Conservation (phyloP, 305 asterid species). For the Solanum hybrid region DNA sequence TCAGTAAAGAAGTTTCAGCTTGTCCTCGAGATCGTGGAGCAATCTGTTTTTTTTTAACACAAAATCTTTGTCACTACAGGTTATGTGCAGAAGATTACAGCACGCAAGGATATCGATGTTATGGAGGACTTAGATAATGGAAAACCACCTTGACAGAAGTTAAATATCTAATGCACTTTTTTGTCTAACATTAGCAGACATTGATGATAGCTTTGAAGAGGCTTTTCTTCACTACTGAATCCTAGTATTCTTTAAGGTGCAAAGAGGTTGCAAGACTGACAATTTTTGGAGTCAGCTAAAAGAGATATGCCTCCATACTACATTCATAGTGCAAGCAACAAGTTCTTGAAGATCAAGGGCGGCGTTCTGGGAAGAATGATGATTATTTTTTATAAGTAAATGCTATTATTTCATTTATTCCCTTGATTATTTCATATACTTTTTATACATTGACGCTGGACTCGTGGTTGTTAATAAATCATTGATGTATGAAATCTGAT, state of each 20-base stretch:
- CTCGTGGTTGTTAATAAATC: not conserved
- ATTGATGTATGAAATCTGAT: not conserved
- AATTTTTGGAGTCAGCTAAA: not conserved
- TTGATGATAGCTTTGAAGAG: not conserved
- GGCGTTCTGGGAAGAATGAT: not conserved
- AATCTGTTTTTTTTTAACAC: not conserved
- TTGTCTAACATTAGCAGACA: not conserved
- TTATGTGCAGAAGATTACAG: slow-evolving; percentile 85
- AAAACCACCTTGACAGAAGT: slow-evolving; percentile 19
- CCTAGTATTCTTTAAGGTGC: not conserved
- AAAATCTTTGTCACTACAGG: slow-evolving; percentile 37
- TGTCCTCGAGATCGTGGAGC: not conserved
- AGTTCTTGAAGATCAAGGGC: not conserved
- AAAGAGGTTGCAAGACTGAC: not conserved
- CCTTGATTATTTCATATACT: not conserved
- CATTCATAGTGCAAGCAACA: not conserved
- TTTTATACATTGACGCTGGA: not conserved
- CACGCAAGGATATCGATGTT: slow-evolving; percentile 57
- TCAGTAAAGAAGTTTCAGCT: not conserved
- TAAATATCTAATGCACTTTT: not conserved
- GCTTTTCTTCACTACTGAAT: not conserved
- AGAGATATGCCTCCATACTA: not conserved
- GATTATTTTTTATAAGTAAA: not conserved
- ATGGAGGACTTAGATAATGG: slow-evolving; percentile 82
- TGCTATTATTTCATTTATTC: not conserved